Evolutionary conservation across 192 early-diverging fungal genomes (phyloP).

Genomic region (Kickxella alabastrina): DNA sequence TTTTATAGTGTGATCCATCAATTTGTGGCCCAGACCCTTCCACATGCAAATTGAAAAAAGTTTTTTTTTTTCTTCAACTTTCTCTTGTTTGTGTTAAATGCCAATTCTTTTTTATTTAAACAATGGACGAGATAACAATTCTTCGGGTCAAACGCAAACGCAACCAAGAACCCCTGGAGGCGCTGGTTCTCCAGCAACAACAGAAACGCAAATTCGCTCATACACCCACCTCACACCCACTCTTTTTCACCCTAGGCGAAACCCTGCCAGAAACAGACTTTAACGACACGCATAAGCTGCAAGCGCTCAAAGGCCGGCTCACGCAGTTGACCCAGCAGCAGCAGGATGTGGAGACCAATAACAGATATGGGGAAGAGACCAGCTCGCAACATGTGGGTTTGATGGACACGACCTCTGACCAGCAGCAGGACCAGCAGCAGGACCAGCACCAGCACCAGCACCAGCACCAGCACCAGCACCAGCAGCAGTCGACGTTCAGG

Average conservation of each 20-base stretch:
- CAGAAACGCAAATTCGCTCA: conserved; percentile 2
- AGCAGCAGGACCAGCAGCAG: not conserved
- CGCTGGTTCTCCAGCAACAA: conserved; percentile 43
- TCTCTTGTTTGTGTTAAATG: too few relatives aligned
- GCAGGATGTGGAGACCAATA: too few relatives aligned
- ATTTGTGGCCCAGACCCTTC: too few relatives aligned
- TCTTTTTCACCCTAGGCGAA: conserved; percentile 63
- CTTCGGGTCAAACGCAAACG: conserved; percentile 77
- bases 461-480: too few relatives aligned
- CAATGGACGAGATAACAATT: conserved; percentile 50
- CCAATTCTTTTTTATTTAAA: not conserved
- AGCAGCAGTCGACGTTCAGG: conserved; percentile 13
- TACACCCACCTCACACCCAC: not conserved
- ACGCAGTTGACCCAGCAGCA: conserved; percentile 9
- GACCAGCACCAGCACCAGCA: too few relatives aligned
- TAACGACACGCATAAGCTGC: conserved; percentile 50
- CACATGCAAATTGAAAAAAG: not conserved
- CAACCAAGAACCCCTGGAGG: conserved; percentile 67
- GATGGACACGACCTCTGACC: conserved; percentile 11
- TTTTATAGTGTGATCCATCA: too few relatives aligned
- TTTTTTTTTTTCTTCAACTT: not conserved
- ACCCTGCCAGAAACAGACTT: conserved; percentile 64
- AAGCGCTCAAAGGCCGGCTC: conserved; percentile 51
- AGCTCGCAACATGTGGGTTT: too few relatives aligned
- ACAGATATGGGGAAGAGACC: too few relatives aligned